These are phyloP conservation scores for Leccinum pellstonianum DNA, from an alignment of 768 basidiomycete genomes.

Conservation along the genomic window DNA sequence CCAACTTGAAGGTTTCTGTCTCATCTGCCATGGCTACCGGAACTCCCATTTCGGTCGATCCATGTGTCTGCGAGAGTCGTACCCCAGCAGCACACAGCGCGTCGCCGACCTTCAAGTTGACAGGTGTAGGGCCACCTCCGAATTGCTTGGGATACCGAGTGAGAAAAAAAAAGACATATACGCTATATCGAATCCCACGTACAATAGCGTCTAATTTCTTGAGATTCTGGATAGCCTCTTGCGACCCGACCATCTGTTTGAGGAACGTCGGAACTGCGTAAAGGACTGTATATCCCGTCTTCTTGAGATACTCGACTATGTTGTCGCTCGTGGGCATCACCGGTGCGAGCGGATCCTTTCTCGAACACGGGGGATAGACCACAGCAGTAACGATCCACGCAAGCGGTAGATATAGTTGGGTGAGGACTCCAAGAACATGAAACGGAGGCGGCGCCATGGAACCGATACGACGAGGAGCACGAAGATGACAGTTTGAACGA, in stretches of 20 bases:
- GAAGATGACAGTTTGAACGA: not conserved
- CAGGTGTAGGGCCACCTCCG: conserved; percentile 39
- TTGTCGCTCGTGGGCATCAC: conserved; percentile 39
- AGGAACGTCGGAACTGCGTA: conserved; percentile 40
- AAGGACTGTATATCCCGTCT: conserved; percentile 30
- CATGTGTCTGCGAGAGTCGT: conserved; percentile 33
- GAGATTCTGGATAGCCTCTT: conserved; percentile 23
- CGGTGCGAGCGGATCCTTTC: conserved; percentile 27
- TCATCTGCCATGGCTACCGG: not conserved
- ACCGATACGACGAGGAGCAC: conserved; percentile 18
- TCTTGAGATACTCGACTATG: conserved; percentile 35
- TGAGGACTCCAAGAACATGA: conserved; percentile 24
- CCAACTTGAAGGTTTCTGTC: conserved; percentile 12
- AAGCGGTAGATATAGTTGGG: conserved; percentile 21
- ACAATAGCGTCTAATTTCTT: conserved; percentile 11
- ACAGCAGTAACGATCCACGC: conserved; percentile 11
- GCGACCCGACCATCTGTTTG: conserved; percentile 34
- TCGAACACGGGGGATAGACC: conserved; percentile 30
- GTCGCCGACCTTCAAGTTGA: conserved; percentile 32
- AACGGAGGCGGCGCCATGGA: conserved; percentile 29
- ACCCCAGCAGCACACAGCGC: conserved; percentile 35
- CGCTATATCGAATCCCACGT: no score
- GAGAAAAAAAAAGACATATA: no score
- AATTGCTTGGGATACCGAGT: conserved; percentile 27
- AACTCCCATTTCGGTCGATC: conserved; percentile 32